Evolutionary conservation across 352 stramenopile genomes (phyloP).

Genomic region (Paralagenidium karlingii): DNA sequence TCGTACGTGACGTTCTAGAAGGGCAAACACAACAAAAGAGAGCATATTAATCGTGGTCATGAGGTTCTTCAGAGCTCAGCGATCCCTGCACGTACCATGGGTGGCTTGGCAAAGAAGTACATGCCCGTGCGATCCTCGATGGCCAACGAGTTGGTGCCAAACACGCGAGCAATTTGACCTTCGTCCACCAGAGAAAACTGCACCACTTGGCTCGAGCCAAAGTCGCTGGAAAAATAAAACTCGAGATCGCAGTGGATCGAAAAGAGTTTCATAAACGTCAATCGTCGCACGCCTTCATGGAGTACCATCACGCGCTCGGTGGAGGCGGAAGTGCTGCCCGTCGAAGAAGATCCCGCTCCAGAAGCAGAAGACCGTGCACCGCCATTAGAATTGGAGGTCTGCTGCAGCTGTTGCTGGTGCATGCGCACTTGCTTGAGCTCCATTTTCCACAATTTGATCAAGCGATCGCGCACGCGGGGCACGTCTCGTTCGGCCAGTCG

Average conservation of each 20-base stretch:
- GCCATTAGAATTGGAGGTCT: neutral
- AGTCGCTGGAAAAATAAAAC: constrained; percentile 39
- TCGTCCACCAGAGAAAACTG: constrained; percentile 27
- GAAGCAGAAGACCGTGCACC: too few species aligned
- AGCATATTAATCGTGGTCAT: constrained; percentile 2
- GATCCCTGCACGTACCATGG: constrained; percentile 33
- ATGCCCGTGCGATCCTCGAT: constrained; percentile 63
- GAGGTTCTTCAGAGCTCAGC: constrained; percentile 1
- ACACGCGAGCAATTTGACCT: constrained; percentile 38
- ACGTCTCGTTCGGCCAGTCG: constrained; percentile 41
- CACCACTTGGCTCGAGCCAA: constrained; percentile 23
- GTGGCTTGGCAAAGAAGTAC: constrained; percentile 35
- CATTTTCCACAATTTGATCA: constrained; percentile 23
- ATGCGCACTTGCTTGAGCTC: constrained; percentile 29
- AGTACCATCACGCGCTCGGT: constrained; percentile 18
- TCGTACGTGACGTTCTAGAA: constrained; percentile 58
- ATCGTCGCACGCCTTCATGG: constrained; percentile 34
- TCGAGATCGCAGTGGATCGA: constrained; percentile 27
- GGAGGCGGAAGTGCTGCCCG: constrained; percentile 1
- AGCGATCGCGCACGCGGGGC: constrained; percentile 24
- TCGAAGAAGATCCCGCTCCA: constrained; percentile 1
- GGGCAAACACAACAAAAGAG: too few species aligned
- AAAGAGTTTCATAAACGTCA: constrained; percentile 60
- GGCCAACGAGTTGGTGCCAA: constrained; percentile 41
- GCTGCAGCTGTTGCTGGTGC: neutral